Conservation (phyloP, 352 stramenopile species). For the Phytophthora syringae region DNA sequence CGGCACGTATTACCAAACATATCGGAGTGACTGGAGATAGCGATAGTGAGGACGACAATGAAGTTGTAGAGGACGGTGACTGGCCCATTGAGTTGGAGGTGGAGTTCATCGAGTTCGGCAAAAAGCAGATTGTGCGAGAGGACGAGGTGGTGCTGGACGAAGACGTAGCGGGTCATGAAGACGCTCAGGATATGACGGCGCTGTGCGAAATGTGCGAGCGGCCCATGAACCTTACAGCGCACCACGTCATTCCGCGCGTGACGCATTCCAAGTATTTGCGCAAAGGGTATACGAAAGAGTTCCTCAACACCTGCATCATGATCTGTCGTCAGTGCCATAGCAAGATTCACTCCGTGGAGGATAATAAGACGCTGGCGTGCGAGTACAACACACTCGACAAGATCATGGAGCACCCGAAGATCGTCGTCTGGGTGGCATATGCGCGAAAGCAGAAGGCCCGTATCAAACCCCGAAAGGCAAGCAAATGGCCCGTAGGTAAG, state of each 20-base stretch:
- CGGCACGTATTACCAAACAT: conserved; percentile 59
- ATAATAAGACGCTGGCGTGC: conserved; percentile 90
- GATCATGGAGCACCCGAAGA: conserved; percentile 88
- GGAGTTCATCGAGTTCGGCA: conserved; percentile 83
- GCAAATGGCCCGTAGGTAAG: conserved; percentile 58
- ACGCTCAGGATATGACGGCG: conserved; percentile 57
- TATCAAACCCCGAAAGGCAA: conserved; percentile 63
- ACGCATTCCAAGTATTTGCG: conserved; percentile 82
- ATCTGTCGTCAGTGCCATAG: conserved; percentile 94
- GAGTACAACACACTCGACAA: conserved; percentile 94
- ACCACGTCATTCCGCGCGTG: conserved; percentile 94
- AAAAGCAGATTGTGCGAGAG: conserved; percentile 62
- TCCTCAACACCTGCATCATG: conserved; percentile 86
- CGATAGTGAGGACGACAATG: conserved; percentile 11
- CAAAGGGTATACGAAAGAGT: conserved; percentile 77
- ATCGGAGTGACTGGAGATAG: conserved; percentile 24
- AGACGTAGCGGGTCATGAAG: conserved; percentile 65
- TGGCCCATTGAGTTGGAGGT: conserved; percentile 52
- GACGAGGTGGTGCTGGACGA: conserved; percentile 76
- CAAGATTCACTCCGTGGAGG: conserved; percentile 90
- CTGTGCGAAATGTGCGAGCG: conserved; percentile 93
- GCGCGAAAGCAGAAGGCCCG: conserved; percentile 89
- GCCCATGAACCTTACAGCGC: conserved; percentile 90
- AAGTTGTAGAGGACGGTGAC: conserved; percentile 10
- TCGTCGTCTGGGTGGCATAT: conserved; percentile 91